A percentile compares a stretch with the other conserved stretches of the same genome.
Evolutionary conservation across 257 asterid species (phyloP).

Genomic region (Petunia secreta): DNA sequence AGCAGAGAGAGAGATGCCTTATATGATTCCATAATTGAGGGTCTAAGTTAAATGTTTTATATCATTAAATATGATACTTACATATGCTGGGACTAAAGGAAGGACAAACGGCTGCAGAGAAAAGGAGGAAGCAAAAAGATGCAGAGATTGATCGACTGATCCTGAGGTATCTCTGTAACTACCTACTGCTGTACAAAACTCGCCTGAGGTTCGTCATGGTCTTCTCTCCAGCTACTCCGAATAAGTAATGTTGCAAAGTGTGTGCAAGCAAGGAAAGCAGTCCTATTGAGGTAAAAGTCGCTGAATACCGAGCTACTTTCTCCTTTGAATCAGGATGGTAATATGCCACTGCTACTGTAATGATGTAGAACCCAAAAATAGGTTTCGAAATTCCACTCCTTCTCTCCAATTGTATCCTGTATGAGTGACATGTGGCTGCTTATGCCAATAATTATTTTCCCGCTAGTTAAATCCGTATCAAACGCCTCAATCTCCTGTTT

Average conservation of each 20-base stretch:
- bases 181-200: slow-evolving; percentile 55
- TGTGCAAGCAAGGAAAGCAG: slow-evolving; percentile 68
- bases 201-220: slow-evolving; percentile 73
- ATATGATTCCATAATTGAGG: slow-evolving; percentile 64
- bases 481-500: slow-evolving; percentile 78
- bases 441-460: slow-evolving; percentile 67
- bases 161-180: slow-evolving; percentile 8
- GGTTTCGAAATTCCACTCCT: slow-evolving; percentile 85
- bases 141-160: slow-evolving; percentile 22
- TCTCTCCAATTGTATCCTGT: slow-evolving; percentile 88
- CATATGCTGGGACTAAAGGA: slow-evolving; percentile 35
- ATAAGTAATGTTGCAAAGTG: slow-evolving; percentile 78
- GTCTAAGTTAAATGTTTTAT: too few relatives aligned
- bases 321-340: slow-evolving; percentile 51
- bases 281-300: slow-evolving; percentile 63
- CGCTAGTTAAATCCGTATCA: slow-evolving; percentile 76
- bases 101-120: neutral
- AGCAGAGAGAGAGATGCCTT: slow-evolving; percentile 74
- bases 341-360: slow-evolving; percentile 84
- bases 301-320: slow-evolving; percentile 59
- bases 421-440: slow-evolving; percentile 71
- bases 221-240: slow-evolving; percentile 73
- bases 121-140: neutral
- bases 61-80: too few relatives aligned
- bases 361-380: slow-evolving; percentile 74